Evolutionary conservation across 2,329 filamentous ascomycete species (phyloP).

Genomic region (Epichloe glyceriae): DNA sequence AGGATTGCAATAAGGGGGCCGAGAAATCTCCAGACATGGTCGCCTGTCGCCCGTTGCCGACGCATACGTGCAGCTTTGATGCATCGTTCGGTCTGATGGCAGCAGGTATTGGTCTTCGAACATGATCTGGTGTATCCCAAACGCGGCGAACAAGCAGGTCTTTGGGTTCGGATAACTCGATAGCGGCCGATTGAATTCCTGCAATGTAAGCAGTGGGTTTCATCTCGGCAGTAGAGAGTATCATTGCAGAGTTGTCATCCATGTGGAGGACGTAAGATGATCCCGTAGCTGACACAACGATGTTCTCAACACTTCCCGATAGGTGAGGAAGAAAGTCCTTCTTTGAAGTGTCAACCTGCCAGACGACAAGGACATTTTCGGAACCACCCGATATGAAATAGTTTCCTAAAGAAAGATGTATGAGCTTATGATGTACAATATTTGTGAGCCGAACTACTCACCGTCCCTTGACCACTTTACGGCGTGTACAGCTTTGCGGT

Average conservation of each 20-base stretch:
- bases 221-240: conserved; percentile 81
- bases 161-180: conserved; percentile 36
- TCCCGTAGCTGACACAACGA: conserved; percentile 68
- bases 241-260: conserved; percentile 83
- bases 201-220: conserved; percentile 73
- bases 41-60: conserved; percentile 47
- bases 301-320: conserved; percentile 68
- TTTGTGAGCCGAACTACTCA: conserved; percentile 23
- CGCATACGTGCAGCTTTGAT: conserved; percentile 54
- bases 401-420: conserved; percentile 45
- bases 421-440: conserved; percentile 16
- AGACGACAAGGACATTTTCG: conserved; percentile 80
- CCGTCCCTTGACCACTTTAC: conserved; percentile 91
- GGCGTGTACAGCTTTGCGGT: conserved; percentile 67
- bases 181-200: conserved; percentile 57
- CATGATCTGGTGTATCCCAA: conserved; percentile 30
- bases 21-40: conserved; percentile 38
- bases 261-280: conserved; percentile 74
- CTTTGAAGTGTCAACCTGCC: conserved; percentile 82
- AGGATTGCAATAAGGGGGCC: conserved; percentile 60
- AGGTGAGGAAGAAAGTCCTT: conserved; percentile 83
- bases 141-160: conserved; percentile 40
- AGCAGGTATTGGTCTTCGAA: conserved; percentile 41
- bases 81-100: conserved; percentile 48
- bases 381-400: conserved; percentile 89